Percentiles rank a stretch among this genome's conserved stretches.
These are phyloP conservation scores for Fusarium sp. DNA, from an alignment of 2,329 filamentous ascomycete genomes.

Conservation along the genomic window DNA sequence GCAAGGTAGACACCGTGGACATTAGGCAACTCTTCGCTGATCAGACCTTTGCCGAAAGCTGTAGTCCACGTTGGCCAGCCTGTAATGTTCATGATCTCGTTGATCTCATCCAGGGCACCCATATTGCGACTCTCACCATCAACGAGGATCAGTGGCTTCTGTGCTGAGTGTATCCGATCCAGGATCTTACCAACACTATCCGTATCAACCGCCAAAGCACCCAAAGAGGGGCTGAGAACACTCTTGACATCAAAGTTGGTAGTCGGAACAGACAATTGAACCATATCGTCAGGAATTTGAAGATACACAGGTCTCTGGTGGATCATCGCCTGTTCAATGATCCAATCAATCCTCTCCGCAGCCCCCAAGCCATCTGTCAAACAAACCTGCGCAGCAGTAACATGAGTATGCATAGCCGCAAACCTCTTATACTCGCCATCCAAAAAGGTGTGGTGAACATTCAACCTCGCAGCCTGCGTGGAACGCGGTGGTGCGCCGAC, in stretches of 20 bases:
- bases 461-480: background rate
- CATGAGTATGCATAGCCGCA: constrained; percentile 15
- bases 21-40: constrained; percentile 10
- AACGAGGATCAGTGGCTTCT: constrained; percentile 11
- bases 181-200: background rate
- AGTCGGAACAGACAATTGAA: background rate
- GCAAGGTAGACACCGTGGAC: constrained; percentile 15
- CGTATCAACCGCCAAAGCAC: background rate
- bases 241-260: background rate
- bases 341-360: constrained; percentile 9
- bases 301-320: constrained; percentile 15
- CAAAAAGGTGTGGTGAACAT: constrained; percentile 11
- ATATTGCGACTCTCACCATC: constrained; percentile 14
- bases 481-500: background rate
- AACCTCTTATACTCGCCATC: constrained; percentile 18
- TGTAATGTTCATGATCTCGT: background rate
- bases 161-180: constrained; percentile 4
- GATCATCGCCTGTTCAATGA: constrained; percentile 10
- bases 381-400: constrained; percentile 13
- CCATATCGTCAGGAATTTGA: constrained; percentile 18
- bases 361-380: background rate
- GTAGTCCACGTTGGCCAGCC: constrained; percentile 18
- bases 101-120: background rate
- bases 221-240: background rate
- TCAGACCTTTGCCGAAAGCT: constrained; percentile 12